These are phyloP conservation scores for Ophiostoma tasmaniense DNA, from an alignment of 2,329 filamentous ascomycete genomes.

Conservation along the genomic window DNA sequence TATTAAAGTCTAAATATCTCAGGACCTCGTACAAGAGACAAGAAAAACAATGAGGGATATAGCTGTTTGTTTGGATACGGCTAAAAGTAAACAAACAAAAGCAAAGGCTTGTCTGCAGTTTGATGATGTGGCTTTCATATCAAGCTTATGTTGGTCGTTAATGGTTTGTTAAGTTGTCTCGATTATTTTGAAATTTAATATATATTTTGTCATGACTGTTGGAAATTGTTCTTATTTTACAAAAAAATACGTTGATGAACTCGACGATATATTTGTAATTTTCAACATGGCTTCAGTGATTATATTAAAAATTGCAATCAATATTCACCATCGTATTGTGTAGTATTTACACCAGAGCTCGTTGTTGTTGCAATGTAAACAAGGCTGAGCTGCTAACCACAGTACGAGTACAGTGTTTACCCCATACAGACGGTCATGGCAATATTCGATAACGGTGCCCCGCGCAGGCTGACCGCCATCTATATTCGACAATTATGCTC, in stretches of 20 bases:
- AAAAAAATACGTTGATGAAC: too few relatives aligned
- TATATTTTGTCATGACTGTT: too few relatives aligned
- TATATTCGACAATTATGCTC: not conserved
- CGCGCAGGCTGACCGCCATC: not conserved
- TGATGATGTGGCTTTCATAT: too few relatives aligned
- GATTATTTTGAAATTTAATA: too few relatives aligned
- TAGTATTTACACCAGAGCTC: not conserved
- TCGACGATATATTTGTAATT: too few relatives aligned
- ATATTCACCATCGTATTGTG: not conserved
- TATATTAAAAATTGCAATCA: too few relatives aligned
- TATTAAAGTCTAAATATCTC: not conserved
- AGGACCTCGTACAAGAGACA: not conserved
- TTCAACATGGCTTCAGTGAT: too few relatives aligned
- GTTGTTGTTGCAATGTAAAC: not conserved
- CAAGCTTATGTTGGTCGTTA: too few relatives aligned
- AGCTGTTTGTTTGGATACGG: not conserved
- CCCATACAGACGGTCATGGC: not conserved
- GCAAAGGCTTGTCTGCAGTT: too few relatives aligned
- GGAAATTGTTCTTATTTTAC: too few relatives aligned
- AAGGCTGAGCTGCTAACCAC: not conserved
- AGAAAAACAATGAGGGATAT: not conserved
- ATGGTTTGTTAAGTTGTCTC: too few relatives aligned
- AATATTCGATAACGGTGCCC: not conserved
- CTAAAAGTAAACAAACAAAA: conserved; percentile 1
- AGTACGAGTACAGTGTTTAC: not conserved